Percentiles rank a stretch among this genome's conserved stretches.
These are phyloP conservation scores for Rhododendron molle DNA, from an alignment of 148 eudicot genomes.

Conservation along the genomic window DNA sequence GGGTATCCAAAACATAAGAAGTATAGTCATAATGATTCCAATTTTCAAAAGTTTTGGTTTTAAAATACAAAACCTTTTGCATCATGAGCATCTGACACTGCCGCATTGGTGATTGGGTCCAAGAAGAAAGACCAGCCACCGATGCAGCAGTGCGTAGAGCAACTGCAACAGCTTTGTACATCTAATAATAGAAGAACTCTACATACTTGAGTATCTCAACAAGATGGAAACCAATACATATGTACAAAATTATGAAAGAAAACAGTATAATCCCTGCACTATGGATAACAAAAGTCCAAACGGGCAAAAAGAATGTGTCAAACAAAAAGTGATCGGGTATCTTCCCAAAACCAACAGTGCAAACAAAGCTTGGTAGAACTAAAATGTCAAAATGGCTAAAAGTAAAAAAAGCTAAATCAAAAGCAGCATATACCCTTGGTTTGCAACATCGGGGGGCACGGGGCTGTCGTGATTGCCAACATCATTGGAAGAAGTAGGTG, in stretches of 20 bases:
- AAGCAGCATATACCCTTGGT: slow-evolving; percentile 13
- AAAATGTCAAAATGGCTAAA: neutral
- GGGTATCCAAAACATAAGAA: neutral
- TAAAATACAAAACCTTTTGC: neutral
- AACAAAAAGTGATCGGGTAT: neutral
- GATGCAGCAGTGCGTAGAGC: neutral
- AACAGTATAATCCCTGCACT: neutral
- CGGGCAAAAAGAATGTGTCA: neutral
- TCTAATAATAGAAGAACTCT: neutral
- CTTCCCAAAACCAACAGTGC: neutral
- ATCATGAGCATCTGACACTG: neutral
- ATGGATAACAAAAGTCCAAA: neutral
- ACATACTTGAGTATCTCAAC: neutral
- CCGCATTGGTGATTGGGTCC: neutral
- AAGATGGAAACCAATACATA: neutral
- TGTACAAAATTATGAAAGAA: neutral
- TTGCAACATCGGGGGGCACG: slow-evolving; percentile 3
- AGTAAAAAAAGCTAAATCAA: neutral
- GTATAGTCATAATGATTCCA: neutral
- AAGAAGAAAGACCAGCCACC: neutral
- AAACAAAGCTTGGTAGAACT: neutral
- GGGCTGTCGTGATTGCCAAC: slow-evolving; percentile 8
- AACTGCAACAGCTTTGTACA: neutral
- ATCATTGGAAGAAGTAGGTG: slow-evolving; percentile 17
- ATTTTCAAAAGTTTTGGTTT: neutral